Conservation (phyloP, 2,329 filamentous ascomycete genomes). For the Aspergillus carbonarius region DNA sequence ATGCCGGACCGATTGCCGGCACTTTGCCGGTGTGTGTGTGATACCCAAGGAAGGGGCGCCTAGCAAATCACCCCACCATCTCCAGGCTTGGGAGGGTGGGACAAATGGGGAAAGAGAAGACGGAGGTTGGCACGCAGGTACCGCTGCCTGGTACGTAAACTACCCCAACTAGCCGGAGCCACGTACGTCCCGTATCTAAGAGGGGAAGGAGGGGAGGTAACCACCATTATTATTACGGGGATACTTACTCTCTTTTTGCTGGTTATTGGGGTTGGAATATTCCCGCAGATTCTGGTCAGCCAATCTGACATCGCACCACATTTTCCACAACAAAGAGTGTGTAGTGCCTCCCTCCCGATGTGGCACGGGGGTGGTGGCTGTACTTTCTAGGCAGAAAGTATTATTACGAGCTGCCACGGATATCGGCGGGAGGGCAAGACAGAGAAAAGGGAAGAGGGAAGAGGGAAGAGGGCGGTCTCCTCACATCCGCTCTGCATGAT, state of each 20-base stretch:
- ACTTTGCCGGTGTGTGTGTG: conserved; percentile 1
- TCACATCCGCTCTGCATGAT: not conserved
- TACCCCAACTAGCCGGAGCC: not conserved
- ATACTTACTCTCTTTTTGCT: not conserved
- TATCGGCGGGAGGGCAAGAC: no score
- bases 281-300: not conserved
- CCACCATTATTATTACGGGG: not conserved
- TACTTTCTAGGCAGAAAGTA: not conserved
- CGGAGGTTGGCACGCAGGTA: conserved; percentile 22
- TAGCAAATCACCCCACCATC: conserved; percentile 13
- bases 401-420: not conserved
- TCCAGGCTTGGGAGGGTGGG: conserved; percentile 15
- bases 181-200: not conserved
- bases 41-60: not conserved
- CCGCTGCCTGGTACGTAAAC: conserved; percentile 15
- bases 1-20: conserved; percentile 21
- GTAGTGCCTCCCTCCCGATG: not conserved
- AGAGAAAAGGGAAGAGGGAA: no score
- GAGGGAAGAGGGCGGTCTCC: not conserved
- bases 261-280: not conserved
- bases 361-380: not conserved
- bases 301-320: not conserved
- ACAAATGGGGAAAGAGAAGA: conserved; percentile 16
- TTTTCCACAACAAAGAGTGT: not conserved
- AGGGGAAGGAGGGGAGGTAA: no score